These are phyloP conservation scores for Brassica cretica DNA, from an alignment of 345 rosid genomes.

Conservation along the genomic window DNA sequence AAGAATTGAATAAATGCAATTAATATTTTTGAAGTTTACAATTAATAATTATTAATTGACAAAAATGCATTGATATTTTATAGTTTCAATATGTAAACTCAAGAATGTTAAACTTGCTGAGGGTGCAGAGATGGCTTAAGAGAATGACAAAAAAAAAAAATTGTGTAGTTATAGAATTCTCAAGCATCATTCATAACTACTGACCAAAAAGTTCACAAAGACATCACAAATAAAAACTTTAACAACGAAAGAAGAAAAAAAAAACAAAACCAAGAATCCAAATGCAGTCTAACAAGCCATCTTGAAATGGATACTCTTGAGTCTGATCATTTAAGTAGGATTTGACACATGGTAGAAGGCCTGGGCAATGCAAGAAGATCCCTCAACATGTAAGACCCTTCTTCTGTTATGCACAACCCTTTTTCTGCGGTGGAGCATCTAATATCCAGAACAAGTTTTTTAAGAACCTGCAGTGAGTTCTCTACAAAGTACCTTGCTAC, in stretches of 20 bases:
- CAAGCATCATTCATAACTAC: background rate
- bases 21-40: no score
- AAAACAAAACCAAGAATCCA: background rate
- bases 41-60: no score
- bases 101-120: background rate
- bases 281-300: background rate
- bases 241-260: background rate
- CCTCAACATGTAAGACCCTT: background rate
- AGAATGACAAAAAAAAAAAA: background rate
- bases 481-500: slow-evolving; percentile 21
- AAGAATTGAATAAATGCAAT: no score
- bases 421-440: background rate
- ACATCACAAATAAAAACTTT: background rate
- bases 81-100: no score
- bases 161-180: background rate
- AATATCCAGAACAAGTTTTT: slow-evolving; percentile 10
- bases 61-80: no score
- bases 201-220: background rate
- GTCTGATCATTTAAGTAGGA: background rate
- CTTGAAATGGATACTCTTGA: background rate
- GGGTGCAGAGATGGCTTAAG: background rate
- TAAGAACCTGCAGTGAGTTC: slow-evolving; percentile 7
- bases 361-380: slow-evolving; percentile 32
- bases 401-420: background rate
- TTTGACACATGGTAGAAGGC: background rate